Evolutionary conservation across 768 basidiomycete genomes (phyloP).

Genomic region (Trametes coccinea): DNA sequence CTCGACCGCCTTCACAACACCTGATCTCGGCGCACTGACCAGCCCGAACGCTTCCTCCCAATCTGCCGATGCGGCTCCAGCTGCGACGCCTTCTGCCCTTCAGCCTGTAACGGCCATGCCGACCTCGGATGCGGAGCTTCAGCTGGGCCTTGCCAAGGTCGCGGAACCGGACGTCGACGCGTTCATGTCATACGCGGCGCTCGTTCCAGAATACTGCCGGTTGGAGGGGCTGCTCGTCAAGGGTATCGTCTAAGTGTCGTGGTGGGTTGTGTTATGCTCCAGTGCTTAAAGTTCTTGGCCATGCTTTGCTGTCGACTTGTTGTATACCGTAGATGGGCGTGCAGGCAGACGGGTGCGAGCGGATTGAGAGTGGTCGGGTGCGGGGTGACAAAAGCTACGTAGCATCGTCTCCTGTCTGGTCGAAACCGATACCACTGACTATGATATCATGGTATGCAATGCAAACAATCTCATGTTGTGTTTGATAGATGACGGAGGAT

Average conservation of each 20-base stretch:
- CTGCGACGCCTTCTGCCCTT: slow-evolving; percentile 57
- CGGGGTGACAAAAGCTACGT: slow-evolving; percentile 13
- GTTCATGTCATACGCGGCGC: slow-evolving; percentile 82
- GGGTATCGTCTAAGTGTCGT: slow-evolving; percentile 41
- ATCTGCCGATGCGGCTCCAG: slow-evolving; percentile 36
- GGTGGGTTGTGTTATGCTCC: background rate
- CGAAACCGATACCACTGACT: slow-evolving; percentile 20
- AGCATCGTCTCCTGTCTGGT: slow-evolving; percentile 12
- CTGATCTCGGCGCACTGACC: slow-evolving; percentile 48
- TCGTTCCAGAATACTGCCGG: slow-evolving; percentile 81
- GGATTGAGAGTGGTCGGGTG: background rate
- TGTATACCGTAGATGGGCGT: slow-evolving; percentile 18
- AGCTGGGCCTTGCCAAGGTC: slow-evolving; percentile 77
- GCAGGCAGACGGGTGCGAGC: background rate
- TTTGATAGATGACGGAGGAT: slow-evolving; percentile 4
- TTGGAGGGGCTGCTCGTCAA: slow-evolving; percentile 80
- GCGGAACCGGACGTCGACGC: slow-evolving; percentile 84
- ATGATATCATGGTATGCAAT: slow-evolving; percentile 19
- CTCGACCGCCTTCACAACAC: slow-evolving; percentile 59
- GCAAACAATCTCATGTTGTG: slow-evolving; percentile 9
- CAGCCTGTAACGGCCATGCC: slow-evolving; percentile 72
- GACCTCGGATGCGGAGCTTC: slow-evolving; percentile 70
- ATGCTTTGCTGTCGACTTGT: slow-evolving; percentile 25
- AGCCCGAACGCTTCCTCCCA: slow-evolving; percentile 33
- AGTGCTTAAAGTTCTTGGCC: slow-evolving; percentile 15